A percentile compares a stretch with the other conserved stretches of the same genome.
phyloP scores from a whole-genome alignment of 2,329 filamentous ascomycete genomes.

The Fonsecaea nubica region DNA sequence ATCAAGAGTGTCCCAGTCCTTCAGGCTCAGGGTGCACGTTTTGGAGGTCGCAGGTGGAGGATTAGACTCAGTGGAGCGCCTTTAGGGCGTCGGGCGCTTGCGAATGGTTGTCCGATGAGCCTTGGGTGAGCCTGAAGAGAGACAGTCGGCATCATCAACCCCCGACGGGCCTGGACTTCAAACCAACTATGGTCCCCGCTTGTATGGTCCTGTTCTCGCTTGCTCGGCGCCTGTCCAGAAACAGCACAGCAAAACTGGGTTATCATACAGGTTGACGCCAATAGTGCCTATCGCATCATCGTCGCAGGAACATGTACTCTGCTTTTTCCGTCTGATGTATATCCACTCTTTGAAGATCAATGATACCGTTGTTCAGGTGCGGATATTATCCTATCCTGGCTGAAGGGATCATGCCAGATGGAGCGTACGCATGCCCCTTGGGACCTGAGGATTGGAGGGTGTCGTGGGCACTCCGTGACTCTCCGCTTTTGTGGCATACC shows the following conservation, averaged over 20 bases:
- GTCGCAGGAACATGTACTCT: background rate
- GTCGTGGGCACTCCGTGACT: background rate
- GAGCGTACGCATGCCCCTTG: background rate
- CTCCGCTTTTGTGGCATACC: background rate
- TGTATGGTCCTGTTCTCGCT: slow-evolving; percentile 9
- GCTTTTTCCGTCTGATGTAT: slow-evolving; percentile 9
- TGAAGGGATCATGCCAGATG: background rate
- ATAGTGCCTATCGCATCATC: slow-evolving; percentile 4
- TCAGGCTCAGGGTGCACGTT: slow-evolving; percentile 15
- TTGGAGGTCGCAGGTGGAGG: slow-evolving; percentile 4
- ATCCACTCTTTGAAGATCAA: slow-evolving; percentile 16
- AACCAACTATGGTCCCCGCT: background rate
- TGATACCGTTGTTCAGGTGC: slow-evolving; percentile 5
- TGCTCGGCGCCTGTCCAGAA: background rate
- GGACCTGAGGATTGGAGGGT: background rate
- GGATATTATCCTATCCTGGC: slow-evolving; percentile 2
- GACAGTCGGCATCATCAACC: slow-evolving; percentile 21
- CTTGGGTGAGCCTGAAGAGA: slow-evolving; percentile 6
- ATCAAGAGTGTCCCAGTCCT: slow-evolving; percentile 12
- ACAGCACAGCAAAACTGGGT: slow-evolving; percentile 3
- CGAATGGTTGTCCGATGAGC: slow-evolving; percentile 3
- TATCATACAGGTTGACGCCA: slow-evolving; percentile 3
- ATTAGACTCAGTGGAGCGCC: slow-evolving; percentile 7
- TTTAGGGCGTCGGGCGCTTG: background rate
- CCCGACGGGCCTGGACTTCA: slow-evolving; percentile 11